These are phyloP conservation scores for Ciborinia camelliae DNA, from an alignment of 2,329 filamentous ascomycete genomes.

Conservation along the genomic window DNA sequence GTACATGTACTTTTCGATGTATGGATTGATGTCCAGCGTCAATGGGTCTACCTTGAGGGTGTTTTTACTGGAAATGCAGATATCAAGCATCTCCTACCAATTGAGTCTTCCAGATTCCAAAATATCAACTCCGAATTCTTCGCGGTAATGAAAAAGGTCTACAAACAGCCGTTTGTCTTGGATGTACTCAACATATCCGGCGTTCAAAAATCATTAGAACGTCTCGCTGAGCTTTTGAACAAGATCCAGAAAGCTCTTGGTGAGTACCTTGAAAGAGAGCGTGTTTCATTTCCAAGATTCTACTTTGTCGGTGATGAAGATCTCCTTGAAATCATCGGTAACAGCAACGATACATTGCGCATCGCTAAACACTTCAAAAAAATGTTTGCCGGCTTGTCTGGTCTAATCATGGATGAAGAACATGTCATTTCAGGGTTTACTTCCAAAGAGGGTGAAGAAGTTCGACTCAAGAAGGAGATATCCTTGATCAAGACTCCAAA, in stretches of 20 bases:
- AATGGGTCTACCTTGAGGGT: slow-evolving; percentile 99
- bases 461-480: slow-evolving; percentile 84
- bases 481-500: slow-evolving; percentile 89
- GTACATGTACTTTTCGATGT: slow-evolving; percentile 98
- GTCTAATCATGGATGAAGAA: slow-evolving; percentile 87
- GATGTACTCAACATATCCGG: slow-evolving; percentile 95
- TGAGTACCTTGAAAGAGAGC: slow-evolving; percentile 96
- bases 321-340: slow-evolving; percentile 96
- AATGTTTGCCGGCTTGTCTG: slow-evolving; percentile 97
- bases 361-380: slow-evolving; percentile 99
- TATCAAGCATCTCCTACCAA: slow-evolving; percentile 95
- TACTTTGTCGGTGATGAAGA: slow-evolving; percentile 99
- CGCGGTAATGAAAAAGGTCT: slow-evolving; percentile 99
- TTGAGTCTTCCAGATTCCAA: slow-evolving; percentile 94
- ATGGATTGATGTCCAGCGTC: slow-evolving; percentile 99
- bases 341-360: slow-evolving; percentile 93
- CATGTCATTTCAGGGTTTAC: slow-evolving; percentile 86
- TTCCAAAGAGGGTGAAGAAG: slow-evolving; percentile 90
- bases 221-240: slow-evolving; percentile 92
- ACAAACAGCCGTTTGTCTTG: slow-evolving; percentile 91
- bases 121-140: slow-evolving; percentile 99
- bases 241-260: slow-evolving; percentile 99
- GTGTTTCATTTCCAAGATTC: slow-evolving; percentile 95
- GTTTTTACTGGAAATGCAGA: slow-evolving; percentile 98
- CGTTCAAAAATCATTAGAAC: slow-evolving; percentile 92